These are phyloP conservation scores for Alopecurus myosuroides DNA, from an alignment of 176 grass and related monocot species.

Conservation along the genomic window DNA sequence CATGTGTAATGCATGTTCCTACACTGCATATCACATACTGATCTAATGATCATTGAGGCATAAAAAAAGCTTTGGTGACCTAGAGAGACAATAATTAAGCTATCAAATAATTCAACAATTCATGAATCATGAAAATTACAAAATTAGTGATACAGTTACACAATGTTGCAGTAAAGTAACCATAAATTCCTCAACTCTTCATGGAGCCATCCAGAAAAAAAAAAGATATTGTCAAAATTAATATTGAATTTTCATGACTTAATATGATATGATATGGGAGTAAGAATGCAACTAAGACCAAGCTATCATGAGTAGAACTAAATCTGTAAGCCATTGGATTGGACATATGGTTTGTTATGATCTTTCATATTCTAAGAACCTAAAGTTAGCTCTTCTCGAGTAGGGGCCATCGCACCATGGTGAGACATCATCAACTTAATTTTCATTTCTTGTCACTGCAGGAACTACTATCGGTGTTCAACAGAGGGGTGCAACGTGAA, in stretches of 20 bases:
- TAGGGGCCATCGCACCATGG: not conserved
- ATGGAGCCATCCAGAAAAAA: too few species aligned
- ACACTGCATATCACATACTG: too few species aligned
- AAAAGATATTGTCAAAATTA: too few species aligned
- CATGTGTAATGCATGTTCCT: too few species aligned
- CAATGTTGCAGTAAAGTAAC: too few species aligned
- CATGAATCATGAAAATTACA: too few species aligned
- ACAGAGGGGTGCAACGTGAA: conserved; percentile 86
- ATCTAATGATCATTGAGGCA: too few species aligned
- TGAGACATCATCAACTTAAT: not conserved
- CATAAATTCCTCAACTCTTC: too few species aligned
- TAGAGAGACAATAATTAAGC: too few species aligned
- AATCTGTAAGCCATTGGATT: not conserved
- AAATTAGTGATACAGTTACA: too few species aligned
- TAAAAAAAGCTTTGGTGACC: too few species aligned
- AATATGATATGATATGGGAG: not conserved
- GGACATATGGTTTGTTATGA: not conserved
- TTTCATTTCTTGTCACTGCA: not conserved
- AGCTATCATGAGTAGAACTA: not conserved
- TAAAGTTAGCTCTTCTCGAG: not conserved
- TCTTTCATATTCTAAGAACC: not conserved
- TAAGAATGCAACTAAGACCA: not conserved
- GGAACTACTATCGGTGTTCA: conserved; percentile 95
- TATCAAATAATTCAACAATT: too few species aligned
- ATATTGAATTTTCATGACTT: not conserved